phyloP scores from a whole-genome alignment of 352 stramenopile genomes.

The Phytophthora niederhauseri region DNA sequence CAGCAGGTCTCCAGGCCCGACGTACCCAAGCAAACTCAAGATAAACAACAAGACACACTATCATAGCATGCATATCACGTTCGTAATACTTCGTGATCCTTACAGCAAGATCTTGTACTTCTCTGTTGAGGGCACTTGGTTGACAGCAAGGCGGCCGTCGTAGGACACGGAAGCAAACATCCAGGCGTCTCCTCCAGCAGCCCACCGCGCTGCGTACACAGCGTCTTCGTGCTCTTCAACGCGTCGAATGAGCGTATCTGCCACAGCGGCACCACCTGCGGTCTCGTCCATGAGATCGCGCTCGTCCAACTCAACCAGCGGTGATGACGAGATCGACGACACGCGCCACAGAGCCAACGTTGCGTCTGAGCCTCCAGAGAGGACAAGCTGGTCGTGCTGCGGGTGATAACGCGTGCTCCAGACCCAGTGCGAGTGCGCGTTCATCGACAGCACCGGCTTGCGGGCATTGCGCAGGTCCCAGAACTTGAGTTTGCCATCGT shows the following conservation, averaged over 20 bases:
- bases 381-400: conserved; percentile 98
- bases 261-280: conserved; percentile 58
- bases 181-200: conserved; percentile 94
- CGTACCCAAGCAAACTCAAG: conserved; percentile 33
- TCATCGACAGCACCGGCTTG: conserved; percentile 83
- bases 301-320: conserved; percentile 94
- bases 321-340: conserved; percentile 96
- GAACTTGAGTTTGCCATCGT: conserved; percentile 97
- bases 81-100: conserved; percentile 9
- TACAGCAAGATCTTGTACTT: conserved; percentile 99
- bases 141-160: conserved; percentile 95
- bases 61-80: conserved; percentile 27
- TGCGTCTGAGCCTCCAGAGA: conserved; percentile 94
- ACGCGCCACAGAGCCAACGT: conserved; percentile 96
- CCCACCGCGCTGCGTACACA: conserved; percentile 94
- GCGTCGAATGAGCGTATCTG: conserved; percentile 75
- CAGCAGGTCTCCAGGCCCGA: conserved; percentile 33
- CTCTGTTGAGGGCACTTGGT: conserved; percentile 98
- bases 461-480: conserved; percentile 94
- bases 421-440: conserved; percentile 95
- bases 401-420: conserved; percentile 96
- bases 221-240: conserved; percentile 96
- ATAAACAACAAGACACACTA: conserved; percentile 39
- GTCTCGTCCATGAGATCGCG: conserved; percentile 72
- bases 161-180: conserved; percentile 96